Conservation (phyloP, 2,329 filamentous ascomycete species). For the Thyridium curvatum region DNA sequence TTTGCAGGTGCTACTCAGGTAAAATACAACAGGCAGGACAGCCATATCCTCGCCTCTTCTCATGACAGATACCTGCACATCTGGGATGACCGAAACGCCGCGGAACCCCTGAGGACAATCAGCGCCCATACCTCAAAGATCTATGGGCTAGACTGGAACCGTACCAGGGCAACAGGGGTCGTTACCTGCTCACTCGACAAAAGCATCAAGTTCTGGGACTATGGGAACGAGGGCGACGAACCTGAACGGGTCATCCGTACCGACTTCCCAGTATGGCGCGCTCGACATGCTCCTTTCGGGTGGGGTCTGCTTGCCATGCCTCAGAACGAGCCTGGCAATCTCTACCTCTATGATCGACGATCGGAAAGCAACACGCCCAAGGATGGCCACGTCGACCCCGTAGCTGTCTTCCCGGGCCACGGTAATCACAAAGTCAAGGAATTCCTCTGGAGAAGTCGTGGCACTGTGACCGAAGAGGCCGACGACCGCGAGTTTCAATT, state of each 20-base stretch:
- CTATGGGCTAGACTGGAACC: conserved; percentile 92
- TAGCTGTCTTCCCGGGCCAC: conserved; percentile 55
- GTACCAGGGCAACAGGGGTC: conserved; percentile 63
- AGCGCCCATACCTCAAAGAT: conserved; percentile 89
- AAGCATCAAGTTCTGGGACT: conserved; percentile 93
- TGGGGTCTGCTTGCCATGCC: conserved; percentile 85
- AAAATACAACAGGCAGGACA: conserved; percentile 85
- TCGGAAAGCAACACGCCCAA: conserved; percentile 35
- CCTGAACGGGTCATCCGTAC: conserved; percentile 76
- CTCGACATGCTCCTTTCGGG: conserved; percentile 86
- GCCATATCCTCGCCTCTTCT: conserved; percentile 82
- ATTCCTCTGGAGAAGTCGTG: conserved; percentile 82
- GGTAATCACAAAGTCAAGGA: conserved; percentile 72
- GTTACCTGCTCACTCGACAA: conserved; percentile 87
- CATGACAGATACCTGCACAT: conserved; percentile 84
- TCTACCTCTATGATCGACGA: conserved; percentile 76
- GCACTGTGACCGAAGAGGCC: conserved; percentile 57
- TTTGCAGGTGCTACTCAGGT: conserved; percentile 91
- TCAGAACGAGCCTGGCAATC: conserved; percentile 76
- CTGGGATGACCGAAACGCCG: conserved; percentile 81
- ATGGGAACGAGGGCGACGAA: conserved; percentile 51
- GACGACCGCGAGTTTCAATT: conserved; percentile 88
- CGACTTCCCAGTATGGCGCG: conserved; percentile 83
- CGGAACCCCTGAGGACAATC: conserved; percentile 74
- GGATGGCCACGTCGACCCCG: conserved; percentile 40